Evolutionary conservation across 495 filamentous ascomycete genomes (phyloP).

Genomic region (Talaromyces trachyspermus): DNA sequence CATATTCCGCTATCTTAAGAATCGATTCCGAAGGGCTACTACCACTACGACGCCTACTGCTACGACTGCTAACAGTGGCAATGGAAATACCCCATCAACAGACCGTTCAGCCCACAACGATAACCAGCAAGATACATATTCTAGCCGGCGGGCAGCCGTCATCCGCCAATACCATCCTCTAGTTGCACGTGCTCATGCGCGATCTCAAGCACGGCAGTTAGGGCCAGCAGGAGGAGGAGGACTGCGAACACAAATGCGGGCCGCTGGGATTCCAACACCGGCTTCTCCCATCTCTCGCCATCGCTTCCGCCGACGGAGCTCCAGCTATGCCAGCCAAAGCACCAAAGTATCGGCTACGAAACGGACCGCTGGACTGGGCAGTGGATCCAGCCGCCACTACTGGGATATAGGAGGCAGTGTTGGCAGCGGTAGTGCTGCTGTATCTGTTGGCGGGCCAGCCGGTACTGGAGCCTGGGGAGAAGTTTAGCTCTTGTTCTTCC

Average conservation of each 20-base stretch:
- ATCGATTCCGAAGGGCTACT: constrained; percentile 73
- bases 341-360: constrained; percentile 53
- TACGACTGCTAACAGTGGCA: constrained; percentile 19
- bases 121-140: constrained; percentile 50
- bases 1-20: constrained; percentile 79
- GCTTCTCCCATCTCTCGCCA: constrained; percentile 32
- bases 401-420: constrained; percentile 82
- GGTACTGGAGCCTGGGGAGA: constrained; percentile 73
- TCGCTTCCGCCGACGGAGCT: constrained; percentile 46
- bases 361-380: constrained; percentile 39
- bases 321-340: constrained; percentile 75
- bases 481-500: constrained; percentile 30
- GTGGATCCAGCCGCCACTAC: constrained; percentile 64
- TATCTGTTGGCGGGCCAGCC: constrained; percentile 38
- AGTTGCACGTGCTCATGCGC: constrained; percentile 49
- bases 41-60: constrained; percentile 20
- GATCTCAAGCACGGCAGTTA: constrained; percentile 42
- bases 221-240: too few relatives aligned
- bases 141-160: constrained; percentile 70
- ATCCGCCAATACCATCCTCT: constrained; percentile 84
- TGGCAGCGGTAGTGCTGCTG: constrained; percentile 63
- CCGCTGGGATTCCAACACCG: constrained; percentile 36
- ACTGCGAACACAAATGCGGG: constrained; percentile 33
- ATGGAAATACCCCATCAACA: constrained; percentile 30
- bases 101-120: constrained; percentile 23